Evolutionary conservation across 163 green algal species (phyloP), one percentile per base, ranked within the genome.

Genomic region (Chloromonas sp.): DNA sequence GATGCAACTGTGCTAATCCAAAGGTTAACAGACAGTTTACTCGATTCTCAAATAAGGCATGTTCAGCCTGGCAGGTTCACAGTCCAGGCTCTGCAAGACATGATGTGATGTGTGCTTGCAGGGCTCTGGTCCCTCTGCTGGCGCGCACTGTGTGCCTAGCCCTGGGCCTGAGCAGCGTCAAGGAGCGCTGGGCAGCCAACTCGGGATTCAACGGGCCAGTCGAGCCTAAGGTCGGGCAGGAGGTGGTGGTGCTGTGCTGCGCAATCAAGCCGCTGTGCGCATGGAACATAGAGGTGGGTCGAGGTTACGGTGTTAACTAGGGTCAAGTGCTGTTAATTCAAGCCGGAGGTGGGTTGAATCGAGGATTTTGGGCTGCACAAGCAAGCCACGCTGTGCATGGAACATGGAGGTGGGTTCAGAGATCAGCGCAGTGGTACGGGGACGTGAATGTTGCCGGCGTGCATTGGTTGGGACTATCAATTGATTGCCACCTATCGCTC

Each of bases 321-420:
- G 14, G 71, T 2, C 71, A 14, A 59, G 14, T 79, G 13, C 5
- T 79, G 2, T 59, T 11, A 11, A 87, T 86, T 15, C 59, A 58
- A 1, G 13, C 3, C 70, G 61, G 36, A 61, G 81, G 60, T 71
- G 79, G 60, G 81, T 87, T 15, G 92, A 97, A 89, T 92, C 97
- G 61, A 92, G 97, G 71, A 93, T 96, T 84, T 91, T 97, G 83
- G 97, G 94, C 90, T 98, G 95, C 89, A 93, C 92, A 84, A 98
- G 98, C 90, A 98, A 98, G 92, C 96, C 96, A 61, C 89, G 98
- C 87, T 97, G 94, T 85, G 91, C 91, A 14, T 98, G 95, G 96
- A 96, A 98, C 89, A 85, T 89, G 1, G 88, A 96, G 93, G 86
- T 84, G 5, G 81, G 86, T 62, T 81, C 71, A 74, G 11, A 5